A percentile compares a stretch with the other conserved stretches of the same genome.
phyloP scores from a whole-genome alignment of 768 basidiomycete genomes.

The Mycena vulgaris region DNA sequence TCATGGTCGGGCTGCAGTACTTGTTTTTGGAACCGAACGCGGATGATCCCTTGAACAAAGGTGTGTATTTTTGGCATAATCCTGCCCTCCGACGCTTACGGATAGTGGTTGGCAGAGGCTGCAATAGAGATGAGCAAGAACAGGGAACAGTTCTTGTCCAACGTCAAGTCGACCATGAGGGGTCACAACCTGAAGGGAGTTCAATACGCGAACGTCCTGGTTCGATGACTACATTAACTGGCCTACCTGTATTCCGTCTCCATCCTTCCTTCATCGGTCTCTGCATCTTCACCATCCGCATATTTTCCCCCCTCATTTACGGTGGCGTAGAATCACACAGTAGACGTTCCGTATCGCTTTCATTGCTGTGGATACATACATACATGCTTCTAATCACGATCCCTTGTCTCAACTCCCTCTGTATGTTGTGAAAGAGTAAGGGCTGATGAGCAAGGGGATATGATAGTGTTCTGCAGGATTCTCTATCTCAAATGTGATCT shows the following conservation, averaged over 20 bases:
- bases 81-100: conserved; percentile 18
- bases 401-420: conserved; percentile 76
- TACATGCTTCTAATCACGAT: conserved; percentile 35
- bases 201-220: conserved; percentile 83
- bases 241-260: conserved; percentile 30
- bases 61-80: conserved; percentile 57
- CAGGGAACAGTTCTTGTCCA: conserved; percentile 84
- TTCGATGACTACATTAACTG: conserved; percentile 52
- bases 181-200: conserved; percentile 85
- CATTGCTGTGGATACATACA: conserved; percentile 37
- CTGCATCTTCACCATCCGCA: conserved; percentile 49
- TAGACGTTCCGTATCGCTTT: conserved; percentile 35
- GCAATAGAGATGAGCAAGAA: conserved; percentile 94
- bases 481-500: conserved; percentile 86
- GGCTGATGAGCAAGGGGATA: conserved; percentile 92
- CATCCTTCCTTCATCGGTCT: conserved; percentile 43
- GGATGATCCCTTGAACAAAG: conserved; percentile 98
- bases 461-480: conserved; percentile 90
- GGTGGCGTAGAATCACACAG: conserved; percentile 48
- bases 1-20: conserved; percentile 99
- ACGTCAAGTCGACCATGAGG: conserved; percentile 91
- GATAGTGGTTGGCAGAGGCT: conserved; percentile 76
- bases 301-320: conserved; percentile 31
- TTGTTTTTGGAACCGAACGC: conserved; percentile 99
- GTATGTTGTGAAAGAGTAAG: conserved; percentile 93